Percentiles rank a stretch among this genome's conserved stretches.
These are phyloP conservation scores for Hanseniaspora meyeri DNA, from an alignment of 805 yeast species.

Conservation along the genomic window DNA sequence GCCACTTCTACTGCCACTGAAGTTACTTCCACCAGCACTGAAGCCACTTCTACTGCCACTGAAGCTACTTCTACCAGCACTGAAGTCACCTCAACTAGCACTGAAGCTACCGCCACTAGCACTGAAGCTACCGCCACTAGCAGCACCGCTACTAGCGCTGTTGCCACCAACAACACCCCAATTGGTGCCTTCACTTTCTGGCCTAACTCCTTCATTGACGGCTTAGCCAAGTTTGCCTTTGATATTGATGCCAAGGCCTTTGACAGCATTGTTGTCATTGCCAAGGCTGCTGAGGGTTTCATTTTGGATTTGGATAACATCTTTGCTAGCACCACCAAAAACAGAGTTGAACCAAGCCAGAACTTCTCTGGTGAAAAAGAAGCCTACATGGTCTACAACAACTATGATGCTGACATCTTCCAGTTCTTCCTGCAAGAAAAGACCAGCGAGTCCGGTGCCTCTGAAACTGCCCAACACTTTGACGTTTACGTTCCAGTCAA, in stretches of 20 bases:
- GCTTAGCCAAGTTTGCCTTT: neutral
- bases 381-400: neutral
- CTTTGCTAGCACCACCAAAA: neutral
- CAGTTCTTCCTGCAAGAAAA: neutral
- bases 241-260: neutral
- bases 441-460: neutral
- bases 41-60: too few relatives aligned
- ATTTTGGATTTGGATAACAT: slow-evolving; percentile 4
- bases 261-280: neutral
- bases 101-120: neutral
- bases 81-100: too few relatives aligned
- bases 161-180: neutral
- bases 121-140: neutral
- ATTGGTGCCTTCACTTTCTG: neutral
- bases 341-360: neutral
- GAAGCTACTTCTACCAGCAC: neutral
- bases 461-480: neutral
- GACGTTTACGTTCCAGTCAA: neutral
- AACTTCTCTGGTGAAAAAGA: neutral
- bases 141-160: neutral
- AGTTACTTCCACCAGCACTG: neutral
- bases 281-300: neutral
- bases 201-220: neutral
- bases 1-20: neutral
- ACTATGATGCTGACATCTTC: neutral